Percentiles rank a stretch among this genome's conserved stretches.
phyloP scores from a whole-genome alignment of 2,329 filamentous ascomycete species.

The Penicillium sp. region DNA sequence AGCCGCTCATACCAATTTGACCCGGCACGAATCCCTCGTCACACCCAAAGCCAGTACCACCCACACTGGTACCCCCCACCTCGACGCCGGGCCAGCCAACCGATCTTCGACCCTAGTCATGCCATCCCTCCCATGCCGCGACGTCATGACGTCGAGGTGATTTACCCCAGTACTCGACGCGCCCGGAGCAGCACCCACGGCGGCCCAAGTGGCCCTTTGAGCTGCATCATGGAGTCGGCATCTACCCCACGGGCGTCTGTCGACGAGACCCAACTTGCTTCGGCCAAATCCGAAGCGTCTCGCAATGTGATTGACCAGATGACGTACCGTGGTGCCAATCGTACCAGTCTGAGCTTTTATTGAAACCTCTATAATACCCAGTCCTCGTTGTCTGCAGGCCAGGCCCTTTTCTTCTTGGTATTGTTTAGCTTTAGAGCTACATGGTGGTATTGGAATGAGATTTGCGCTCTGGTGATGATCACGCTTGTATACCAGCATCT shows the following conservation, averaged over 20 bases:
- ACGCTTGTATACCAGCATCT: too few relatives aligned
- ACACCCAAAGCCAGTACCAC: constrained; percentile 31
- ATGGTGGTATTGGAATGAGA: constrained; percentile 7
- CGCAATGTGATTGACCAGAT: constrained; percentile 21
- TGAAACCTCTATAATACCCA: constrained; percentile 3
- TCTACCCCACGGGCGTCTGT: constrained; percentile 22
- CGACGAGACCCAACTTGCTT: constrained; percentile 20
- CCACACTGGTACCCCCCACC: constrained; percentile 18
- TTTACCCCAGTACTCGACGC: constrained; percentile 37
- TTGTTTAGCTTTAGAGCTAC: constrained; percentile 7
- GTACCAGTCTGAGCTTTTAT: constrained; percentile 28
- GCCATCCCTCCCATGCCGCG: constrained; percentile 23
- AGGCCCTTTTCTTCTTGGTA: constrained; percentile 12
- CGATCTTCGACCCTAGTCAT: constrained; percentile 20
- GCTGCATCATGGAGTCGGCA: constrained; percentile 32
- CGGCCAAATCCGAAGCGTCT: constrained; percentile 6
- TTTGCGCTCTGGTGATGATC: constrained; percentile 2
- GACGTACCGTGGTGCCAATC: constrained; percentile 33
- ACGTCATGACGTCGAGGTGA: constrained; percentile 33
- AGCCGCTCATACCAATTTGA: constrained; percentile 30
- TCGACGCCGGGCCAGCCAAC: constrained; percentile 23
- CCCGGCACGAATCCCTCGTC: constrained; percentile 22
- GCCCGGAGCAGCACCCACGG: constrained; percentile 36
- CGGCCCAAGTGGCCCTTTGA: constrained; percentile 23
- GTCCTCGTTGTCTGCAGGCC: constrained; percentile 32